Percentiles rank a stretch among this genome's conserved stretches.
phyloP scores from a whole-genome alignment of 2,329 filamentous ascomycete genomes.

The Didymella glomerata region DNA sequence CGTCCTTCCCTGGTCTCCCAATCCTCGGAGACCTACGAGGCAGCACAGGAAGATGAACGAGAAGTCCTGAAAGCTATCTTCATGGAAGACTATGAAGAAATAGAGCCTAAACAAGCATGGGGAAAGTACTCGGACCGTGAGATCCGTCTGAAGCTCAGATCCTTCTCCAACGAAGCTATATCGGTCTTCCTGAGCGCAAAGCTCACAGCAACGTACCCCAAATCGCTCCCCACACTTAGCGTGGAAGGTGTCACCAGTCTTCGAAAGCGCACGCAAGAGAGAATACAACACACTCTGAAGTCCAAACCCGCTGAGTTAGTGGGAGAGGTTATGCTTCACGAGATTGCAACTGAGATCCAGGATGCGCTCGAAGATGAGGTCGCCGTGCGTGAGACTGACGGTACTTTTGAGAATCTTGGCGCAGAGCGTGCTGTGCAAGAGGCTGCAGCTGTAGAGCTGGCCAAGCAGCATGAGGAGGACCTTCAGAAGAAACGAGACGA shows the following conservation, averaged over 20 bases:
- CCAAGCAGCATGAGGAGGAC: constrained; percentile 55
- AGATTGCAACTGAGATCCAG: constrained; percentile 67
- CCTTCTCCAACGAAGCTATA: constrained; percentile 76
- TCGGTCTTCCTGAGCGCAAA: constrained; percentile 77
- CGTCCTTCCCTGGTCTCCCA: constrained; percentile 44
- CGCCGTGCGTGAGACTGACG: constrained; percentile 75
- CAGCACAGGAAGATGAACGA: constrained; percentile 87
- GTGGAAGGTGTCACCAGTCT: constrained; percentile 71
- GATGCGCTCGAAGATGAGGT: constrained; percentile 88
- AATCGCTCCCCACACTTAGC: constrained; percentile 76
- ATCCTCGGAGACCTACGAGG: constrained; percentile 72
- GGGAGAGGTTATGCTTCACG: constrained; percentile 72
- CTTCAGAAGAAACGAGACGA: constrained; percentile 53
- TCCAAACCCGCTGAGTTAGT: constrained; percentile 71
- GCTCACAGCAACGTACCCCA: constrained; percentile 90
- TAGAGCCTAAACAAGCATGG: constrained; percentile 80
- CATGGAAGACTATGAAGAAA: constrained; percentile 82
- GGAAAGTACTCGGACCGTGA: constrained; percentile 83
- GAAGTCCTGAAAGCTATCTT: constrained; percentile 88
- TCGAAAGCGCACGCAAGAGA: constrained; percentile 74
- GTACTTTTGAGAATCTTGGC: constrained; percentile 83
- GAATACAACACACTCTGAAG: constrained; percentile 73
- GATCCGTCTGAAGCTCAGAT: constrained; percentile 81
- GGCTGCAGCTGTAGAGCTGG: constrained; percentile 70
- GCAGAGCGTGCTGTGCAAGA: constrained; percentile 88